Base-by-base conservation (phyloP, 192 early-diverging fungal species). In the Coemansia sp. region DNA sequence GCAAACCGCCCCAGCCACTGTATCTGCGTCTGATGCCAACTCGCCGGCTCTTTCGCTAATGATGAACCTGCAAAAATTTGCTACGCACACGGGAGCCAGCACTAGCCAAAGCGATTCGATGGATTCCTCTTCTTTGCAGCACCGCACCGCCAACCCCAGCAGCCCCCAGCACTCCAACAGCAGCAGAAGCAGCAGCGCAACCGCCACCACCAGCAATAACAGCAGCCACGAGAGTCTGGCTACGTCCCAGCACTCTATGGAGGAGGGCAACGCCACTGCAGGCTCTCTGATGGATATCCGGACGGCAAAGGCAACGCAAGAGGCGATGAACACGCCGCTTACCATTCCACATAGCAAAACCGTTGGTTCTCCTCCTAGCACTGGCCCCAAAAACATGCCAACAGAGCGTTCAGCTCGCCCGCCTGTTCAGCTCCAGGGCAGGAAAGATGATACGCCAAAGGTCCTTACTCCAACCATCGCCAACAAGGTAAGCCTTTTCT, bases 401-500 rank as follows among this genome's bases (percentile, higher is more conserved):
- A 26, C 51, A 26, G 10, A 23, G 4, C 57, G 35, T 23, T 34
- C 58, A 18, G 51, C 60, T n/a, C 69, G 66, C 15, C 67, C 67
- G 20, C 68, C 75, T n/a, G 62, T 77, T 23, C 71, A 71, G 57
- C 60, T 82, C 46, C 67, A 65, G 16, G 69, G 66, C 53, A 64
- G 81, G 6, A 55, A 68, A 11, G 64, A 65, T 45, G 76, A 75
- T 48, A 75, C 67, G 14, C 76, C 81, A 1, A 83, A 83, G 43
- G 81, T 66, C 12, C 63, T 83, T 26, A 75, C 81, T 23, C 38
- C 71, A 5, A 72, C 81, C 12, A 74, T 83, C 57, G 76, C 76
- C 26, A 60, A 52, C 16, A 60, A 46, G 4, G 44, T 46, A 46
- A 46, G 44, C 16, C 44, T 14, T 14, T 46, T 46, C 14, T 30